Evolutionary conservation across 768 basidiomycete genomes (phyloP), one percentile per base, ranked within the genome.

Genomic region (Psilocybe subaeruginosa): DNA sequence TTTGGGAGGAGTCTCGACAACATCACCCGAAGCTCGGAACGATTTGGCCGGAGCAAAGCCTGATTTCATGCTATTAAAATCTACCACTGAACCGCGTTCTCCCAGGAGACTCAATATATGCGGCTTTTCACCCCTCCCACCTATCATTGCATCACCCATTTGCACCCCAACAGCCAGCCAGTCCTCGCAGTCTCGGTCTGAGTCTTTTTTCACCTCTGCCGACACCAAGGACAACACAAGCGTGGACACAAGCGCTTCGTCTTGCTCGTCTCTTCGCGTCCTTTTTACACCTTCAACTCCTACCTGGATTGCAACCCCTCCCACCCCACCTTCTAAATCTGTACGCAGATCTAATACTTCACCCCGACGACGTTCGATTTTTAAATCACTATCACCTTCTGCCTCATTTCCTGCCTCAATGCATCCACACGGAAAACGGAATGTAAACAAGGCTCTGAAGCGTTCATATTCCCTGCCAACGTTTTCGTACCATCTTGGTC

Each of bases 141-240:
- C 86, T 43, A 87, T 87, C 61, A 75, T 78, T 57, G 85, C 85
- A 23, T 88, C 87, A 3, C 86, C 86, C n/a, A 66, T 84, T 54
- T 80, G 78, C 70, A 83, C 85, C 4, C 83, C 86, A 5, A 76
- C 78, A 8, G 61, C 76, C 19, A 77, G 74, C 47, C 65, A 69
- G 30, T 75, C 76, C 52, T 70, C 69, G 8, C 69, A 62, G 63
- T 61, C 65, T 17, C 53, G 63, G 14, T 56, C 54, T 52, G 56
- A 62, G 3, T 59, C 63, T 64, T 45, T 66, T 59, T 58, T 43
- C n/a, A 65, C 59, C 55, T 51, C 57, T 41, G 54, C 62, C 30
- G 43, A 58, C 56, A 60, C 68, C 14, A 45, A 57, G 50, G 52
- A 58, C 56, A n/a, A 57, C 17, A 59, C 62, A 37, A 56, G 57